These are phyloP conservation scores for Vachellia pachyceras DNA, from an alignment of 306 rosid species.

Conservation along the genomic window DNA sequence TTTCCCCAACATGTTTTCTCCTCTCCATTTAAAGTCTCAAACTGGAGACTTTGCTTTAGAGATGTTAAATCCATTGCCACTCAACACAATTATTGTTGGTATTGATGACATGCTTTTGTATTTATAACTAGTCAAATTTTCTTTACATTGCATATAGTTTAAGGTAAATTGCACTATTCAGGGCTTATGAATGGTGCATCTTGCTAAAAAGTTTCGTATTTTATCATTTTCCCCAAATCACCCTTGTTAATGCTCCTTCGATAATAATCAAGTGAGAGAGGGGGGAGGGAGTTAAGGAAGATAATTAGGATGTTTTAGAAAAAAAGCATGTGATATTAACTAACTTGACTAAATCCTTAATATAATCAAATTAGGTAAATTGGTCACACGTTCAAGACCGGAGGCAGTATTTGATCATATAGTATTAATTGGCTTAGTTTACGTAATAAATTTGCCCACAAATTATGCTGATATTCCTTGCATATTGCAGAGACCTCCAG, in stretches of 20 bases:
- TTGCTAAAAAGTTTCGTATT: background rate
- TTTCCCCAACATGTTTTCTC: background rate
- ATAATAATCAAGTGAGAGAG: too few relatives aligned
- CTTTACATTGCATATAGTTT: too few relatives aligned
- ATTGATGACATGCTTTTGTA: background rate
- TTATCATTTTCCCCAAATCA: background rate
- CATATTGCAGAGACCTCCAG: slow-evolving; percentile 83
- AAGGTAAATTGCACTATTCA: background rate
- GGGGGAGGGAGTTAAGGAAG: too few relatives aligned
- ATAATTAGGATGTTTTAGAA: too few relatives aligned
- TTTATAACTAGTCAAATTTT: background rate
- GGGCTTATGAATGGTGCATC: background rate
- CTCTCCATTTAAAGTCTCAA: background rate
- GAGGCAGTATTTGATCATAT: background rate
- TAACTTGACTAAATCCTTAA: too few relatives aligned
- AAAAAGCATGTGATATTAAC: too few relatives aligned
- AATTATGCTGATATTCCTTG: slow-evolving; percentile 31
- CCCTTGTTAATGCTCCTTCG: too few relatives aligned
- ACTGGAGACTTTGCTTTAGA: background rate
- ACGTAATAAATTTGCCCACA: background rate
- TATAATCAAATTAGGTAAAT: too few relatives aligned
- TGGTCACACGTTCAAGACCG: too few relatives aligned
- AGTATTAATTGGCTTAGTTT: background rate
- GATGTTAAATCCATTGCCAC: background rate
- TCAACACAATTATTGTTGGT: background rate